Evolutionary conservation across 2,329 filamentous ascomycete genomes (phyloP).

Genomic region (Exophiala xenobiotica): DNA sequence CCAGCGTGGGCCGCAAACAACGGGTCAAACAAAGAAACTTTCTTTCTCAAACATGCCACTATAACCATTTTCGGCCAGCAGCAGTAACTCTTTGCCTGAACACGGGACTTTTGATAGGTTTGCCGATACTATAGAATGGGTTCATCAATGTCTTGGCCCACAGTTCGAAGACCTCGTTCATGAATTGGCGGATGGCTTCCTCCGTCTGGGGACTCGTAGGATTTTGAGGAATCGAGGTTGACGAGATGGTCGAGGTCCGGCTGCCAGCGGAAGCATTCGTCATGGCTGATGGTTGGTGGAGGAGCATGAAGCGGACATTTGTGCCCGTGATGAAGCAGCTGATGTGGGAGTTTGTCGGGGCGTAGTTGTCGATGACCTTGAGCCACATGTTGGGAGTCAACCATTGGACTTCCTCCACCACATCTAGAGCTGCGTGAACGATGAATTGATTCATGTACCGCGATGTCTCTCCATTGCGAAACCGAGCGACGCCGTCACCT

Average conservation of each 20-base stretch:
- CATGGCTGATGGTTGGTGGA: constrained; percentile 71
- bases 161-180: constrained; percentile 90
- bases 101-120: constrained; percentile 80
- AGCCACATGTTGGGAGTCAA: constrained; percentile 85
- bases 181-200: constrained; percentile 93
- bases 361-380: constrained; percentile 95
- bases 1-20: constrained; percentile 10
- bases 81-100: constrained; percentile 80
- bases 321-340: constrained; percentile 91
- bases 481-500: constrained; percentile 87
- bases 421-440: constrained; percentile 87
- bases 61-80: constrained; percentile 90
- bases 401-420: constrained; percentile 97
- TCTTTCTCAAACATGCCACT: constrained; percentile 31
- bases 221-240: constrained; percentile 75
- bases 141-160: constrained; percentile 98
- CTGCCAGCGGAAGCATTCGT: constrained; percentile 35
- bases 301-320: constrained; percentile 89
- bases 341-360: constrained; percentile 77
- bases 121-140: constrained; percentile 86
- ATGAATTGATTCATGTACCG: constrained; percentile 97
- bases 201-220: constrained; percentile 87
- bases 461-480: constrained; percentile 71
- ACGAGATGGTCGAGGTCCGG: constrained; percentile 43
- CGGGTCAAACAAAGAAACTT: constrained; percentile 3